Percentiles rank a stretch among this genome's conserved stretches.
These are phyloP conservation scores for Aspergillus ustus DNA, from an alignment of 2,329 filamentous ascomycete species.

Conservation along the genomic window DNA sequence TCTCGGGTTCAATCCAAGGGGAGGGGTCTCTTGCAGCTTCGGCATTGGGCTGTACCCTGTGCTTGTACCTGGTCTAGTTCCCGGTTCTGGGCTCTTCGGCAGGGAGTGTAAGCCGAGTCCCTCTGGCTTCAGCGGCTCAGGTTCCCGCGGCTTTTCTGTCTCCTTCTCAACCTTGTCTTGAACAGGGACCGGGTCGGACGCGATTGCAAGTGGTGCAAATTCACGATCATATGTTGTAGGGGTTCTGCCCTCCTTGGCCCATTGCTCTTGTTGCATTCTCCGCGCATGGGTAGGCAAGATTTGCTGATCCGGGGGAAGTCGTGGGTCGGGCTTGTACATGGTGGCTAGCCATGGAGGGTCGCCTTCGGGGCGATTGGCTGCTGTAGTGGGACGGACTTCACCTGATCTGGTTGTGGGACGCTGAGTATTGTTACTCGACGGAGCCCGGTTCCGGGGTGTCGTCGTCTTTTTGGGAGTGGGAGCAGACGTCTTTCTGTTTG, in stretches of 20 bases:
- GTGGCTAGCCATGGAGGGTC: constrained; percentile 94
- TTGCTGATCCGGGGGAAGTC: constrained; percentile 91
- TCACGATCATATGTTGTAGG: constrained; percentile 85
- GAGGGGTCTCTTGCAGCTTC: constrained; percentile 46
- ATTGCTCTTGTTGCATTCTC: constrained; percentile 89
- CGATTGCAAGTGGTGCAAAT: constrained; percentile 74
- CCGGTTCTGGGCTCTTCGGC: constrained; percentile 39
- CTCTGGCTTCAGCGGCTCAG: constrained; percentile 20
- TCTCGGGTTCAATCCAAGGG: constrained; percentile 42
- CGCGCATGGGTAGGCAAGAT: constrained; percentile 92
- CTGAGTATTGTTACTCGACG: constrained; percentile 42
- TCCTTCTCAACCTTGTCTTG: constrained; percentile 23
- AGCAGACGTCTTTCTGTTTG: constrained; percentile 44
- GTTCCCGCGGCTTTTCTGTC: constrained; percentile 13
- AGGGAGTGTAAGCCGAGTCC: constrained; percentile 26
- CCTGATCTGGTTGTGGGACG: constrained; percentile 68
- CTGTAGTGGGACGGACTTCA: constrained; percentile 56
- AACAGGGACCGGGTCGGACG: constrained; percentile 36
- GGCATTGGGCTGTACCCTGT: constrained; percentile 58
- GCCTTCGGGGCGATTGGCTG: constrained; percentile 78
- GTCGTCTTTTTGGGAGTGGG: constrained; percentile 47
- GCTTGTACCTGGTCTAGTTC: constrained; percentile 44
- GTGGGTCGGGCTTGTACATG: constrained; percentile 94
- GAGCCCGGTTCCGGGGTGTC: constrained; percentile 41
- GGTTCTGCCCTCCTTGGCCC: constrained; percentile 88